phyloP scores from a whole-genome alignment of 371 early-diverging fungal species.

The Zancudomyces culisetae region DNA sequence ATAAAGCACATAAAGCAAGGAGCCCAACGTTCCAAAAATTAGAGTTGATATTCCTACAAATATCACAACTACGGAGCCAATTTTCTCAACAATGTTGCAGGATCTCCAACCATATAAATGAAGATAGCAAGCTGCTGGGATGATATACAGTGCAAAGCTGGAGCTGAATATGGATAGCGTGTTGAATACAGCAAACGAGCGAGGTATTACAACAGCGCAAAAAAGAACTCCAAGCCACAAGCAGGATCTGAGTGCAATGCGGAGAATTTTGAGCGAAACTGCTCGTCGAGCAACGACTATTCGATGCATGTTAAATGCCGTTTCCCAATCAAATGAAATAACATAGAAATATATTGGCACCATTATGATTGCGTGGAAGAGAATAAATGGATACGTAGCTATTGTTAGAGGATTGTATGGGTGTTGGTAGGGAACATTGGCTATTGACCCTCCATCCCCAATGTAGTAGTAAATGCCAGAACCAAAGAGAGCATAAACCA shows the following conservation, averaged over 20 bases:
- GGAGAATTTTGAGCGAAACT: not conserved
- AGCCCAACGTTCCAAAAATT: not conserved
- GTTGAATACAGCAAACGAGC: not conserved
- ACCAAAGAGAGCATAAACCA: not conserved
- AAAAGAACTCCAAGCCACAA: not conserved
- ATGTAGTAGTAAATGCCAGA: not conserved
- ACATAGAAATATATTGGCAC: slow-evolving; percentile 3
- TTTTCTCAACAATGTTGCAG: slow-evolving; percentile 1
- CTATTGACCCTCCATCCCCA: not conserved
- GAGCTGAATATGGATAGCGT: not conserved
- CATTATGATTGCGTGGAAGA: not conserved
- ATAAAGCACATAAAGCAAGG: not conserved
- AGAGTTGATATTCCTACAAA: not conserved
- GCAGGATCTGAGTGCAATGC: not conserved
- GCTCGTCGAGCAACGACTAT: not conserved
- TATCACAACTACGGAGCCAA: not conserved
- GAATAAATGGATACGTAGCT: not conserved
- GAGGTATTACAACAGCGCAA: not conserved
- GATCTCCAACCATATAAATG: not conserved
- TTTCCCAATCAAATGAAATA: slow-evolving; percentile 4
- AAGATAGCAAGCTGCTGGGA: slow-evolving; percentile 2
- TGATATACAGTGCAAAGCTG: slow-evolving; percentile 1
- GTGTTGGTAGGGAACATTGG: slow-evolving; percentile 1
- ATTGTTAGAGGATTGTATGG: not conserved
- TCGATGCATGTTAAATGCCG: not conserved